Evolutionary conservation across 768 basidiomycete species (phyloP), one percentile per base, ranked within the genome.

Genomic region (Mycena filopes): DNA sequence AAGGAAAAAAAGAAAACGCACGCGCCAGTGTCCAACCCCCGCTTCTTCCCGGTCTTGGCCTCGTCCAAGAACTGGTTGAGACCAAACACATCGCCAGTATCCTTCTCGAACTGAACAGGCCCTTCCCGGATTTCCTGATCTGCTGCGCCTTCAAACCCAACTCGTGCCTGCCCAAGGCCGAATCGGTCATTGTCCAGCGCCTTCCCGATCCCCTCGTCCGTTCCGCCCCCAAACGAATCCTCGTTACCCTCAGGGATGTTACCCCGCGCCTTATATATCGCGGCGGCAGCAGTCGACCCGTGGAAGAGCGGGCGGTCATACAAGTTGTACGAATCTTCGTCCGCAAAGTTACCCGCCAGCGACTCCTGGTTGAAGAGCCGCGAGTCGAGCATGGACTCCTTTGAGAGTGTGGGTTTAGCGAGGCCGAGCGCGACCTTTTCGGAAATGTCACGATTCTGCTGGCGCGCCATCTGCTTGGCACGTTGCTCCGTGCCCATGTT

Each of bases 91-190:
- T 98, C 97, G n/a, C 89, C 86, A 1, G 92, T 89, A 73, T 99
- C 97, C 82, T 98, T 98, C 83, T 99, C 98, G 73, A 99, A 99
- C 74, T 98, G 95, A 43, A 99, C 98, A 25, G 98, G 98, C 1
- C 98, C 98, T 72, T 95, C 93, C 60, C 90, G 81, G 28, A 91
- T 84, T 74, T 96, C 95, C 75, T 93, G 92, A 21, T 92, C 91
- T 42, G 82, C 83, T 16, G 96, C 93, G 50, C 97, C 97, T 75
- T 97, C 95, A 73, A 99, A 98, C 25, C 96, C 96, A 70, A 93
- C 83, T 61, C 84, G 83, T 5, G 92, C 89, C 66, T 89, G 89
- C 20, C 97, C 98, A 23, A 99, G 82, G 26, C 89, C 90, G 76
- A 99, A 99, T 58, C 98, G 87, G 75, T 99, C 98, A 71, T 97